Conservation (phyloP, 805 yeast species). For the Hemisphaericaspora nanyangensis region DNA sequence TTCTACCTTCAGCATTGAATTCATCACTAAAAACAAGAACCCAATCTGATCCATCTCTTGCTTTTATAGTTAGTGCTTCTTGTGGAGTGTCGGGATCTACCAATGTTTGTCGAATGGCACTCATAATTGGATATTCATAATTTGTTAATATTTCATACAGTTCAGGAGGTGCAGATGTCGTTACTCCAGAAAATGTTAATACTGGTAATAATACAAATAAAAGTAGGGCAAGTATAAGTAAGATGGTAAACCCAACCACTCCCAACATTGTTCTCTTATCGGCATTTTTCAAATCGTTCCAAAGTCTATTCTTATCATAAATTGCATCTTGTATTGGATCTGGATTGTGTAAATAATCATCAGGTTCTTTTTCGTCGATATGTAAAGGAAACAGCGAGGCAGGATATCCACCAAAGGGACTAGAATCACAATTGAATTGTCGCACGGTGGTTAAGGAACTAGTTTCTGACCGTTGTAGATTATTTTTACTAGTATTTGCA, state of each 20-base stretch:
- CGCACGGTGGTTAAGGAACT: not conserved
- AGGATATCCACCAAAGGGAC: slow-evolving; percentile 98
- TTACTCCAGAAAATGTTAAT: slow-evolving; percentile 74
- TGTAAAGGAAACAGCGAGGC: slow-evolving; percentile 86
- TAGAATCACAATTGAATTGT: slow-evolving; percentile 44
- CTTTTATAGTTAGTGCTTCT: slow-evolving; percentile 20
- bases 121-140: slow-evolving; percentile 32
- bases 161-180: slow-evolving; percentile 23
- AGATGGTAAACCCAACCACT: slow-evolving; percentile 50
- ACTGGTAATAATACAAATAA: slow-evolving; percentile 80
- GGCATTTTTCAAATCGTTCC: slow-evolving; percentile 60
- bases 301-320: slow-evolving; percentile 66
- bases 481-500: not conserved
- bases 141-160: slow-evolving; percentile 46
- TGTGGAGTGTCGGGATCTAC: slow-evolving; percentile 41
- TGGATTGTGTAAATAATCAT: slow-evolving; percentile 93
- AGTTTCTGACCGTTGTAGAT: slow-evolving; percentile 1
- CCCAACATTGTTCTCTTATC: slow-evolving; percentile 63
- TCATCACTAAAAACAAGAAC: slow-evolving; percentile 38
- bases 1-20: slow-evolving; percentile 41
- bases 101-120: slow-evolving; percentile 33
- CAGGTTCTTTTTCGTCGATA: slow-evolving; percentile 91
- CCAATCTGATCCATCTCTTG: slow-evolving; percentile 31
- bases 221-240: slow-evolving; percentile 58
- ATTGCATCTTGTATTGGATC: slow-evolving; percentile 91